These are phyloP conservation scores for Sporodiniella umbellata DNA, from an alignment of 371 early-diverging fungal genomes.

Conservation along the genomic window DNA sequence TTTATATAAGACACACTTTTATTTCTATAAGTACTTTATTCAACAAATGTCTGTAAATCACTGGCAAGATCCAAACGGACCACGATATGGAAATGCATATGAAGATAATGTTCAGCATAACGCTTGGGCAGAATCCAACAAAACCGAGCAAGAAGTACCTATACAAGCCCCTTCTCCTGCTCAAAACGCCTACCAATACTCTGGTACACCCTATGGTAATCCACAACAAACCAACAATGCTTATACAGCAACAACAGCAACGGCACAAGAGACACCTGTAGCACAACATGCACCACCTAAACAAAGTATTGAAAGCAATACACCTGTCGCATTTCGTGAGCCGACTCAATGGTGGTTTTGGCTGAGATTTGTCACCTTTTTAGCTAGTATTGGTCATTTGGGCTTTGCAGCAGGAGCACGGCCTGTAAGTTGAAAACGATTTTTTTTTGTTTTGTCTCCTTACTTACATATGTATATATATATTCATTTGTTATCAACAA, in stretches of 20 bases:
- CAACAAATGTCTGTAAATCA: neutral
- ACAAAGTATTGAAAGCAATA: neutral
- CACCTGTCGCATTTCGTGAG: constrained; percentile 12
- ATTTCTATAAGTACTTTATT: too few relatives aligned
- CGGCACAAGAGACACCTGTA: neutral
- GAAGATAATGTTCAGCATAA: constrained; percentile 4
- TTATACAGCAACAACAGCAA: constrained; percentile 1
- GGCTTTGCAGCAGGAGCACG: constrained; percentile 49
- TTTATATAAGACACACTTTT: too few relatives aligned
- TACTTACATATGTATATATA: neutral
- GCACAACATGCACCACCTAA: neutral
- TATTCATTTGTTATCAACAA: too few relatives aligned
- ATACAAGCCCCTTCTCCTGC: neutral
- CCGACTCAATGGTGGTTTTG: constrained; percentile 28
- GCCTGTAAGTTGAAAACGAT: constrained; percentile 27
- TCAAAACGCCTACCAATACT: constrained; percentile 21
- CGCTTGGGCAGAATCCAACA: constrained; percentile 18
- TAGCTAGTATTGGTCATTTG: constrained; percentile 36
- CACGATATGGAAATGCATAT: constrained; percentile 24
- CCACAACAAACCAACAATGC: constrained; percentile 2
- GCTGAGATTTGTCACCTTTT: constrained; percentile 30
- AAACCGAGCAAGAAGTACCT: constrained; percentile 9
- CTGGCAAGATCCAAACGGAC: constrained; percentile 4
- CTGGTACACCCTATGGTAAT: constrained; percentile 28
- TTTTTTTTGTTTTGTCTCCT: neutral